phyloP scores from a whole-genome alignment of 2,329 filamentous ascomycete species.

The Colletotrichum noveboracense region DNA sequence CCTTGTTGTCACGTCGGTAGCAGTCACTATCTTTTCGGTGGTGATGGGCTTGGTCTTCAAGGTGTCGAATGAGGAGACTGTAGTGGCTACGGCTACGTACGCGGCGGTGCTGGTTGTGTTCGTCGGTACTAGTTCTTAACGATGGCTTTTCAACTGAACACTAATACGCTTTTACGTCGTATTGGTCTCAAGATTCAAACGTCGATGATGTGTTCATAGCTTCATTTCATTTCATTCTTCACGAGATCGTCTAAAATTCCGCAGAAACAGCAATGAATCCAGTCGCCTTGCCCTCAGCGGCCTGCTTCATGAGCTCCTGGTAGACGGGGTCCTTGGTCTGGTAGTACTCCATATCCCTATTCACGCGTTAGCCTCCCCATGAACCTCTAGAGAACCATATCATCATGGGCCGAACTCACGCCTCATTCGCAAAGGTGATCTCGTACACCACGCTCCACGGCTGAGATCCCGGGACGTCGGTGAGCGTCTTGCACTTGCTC shows the following conservation, averaged over 20 bases:
- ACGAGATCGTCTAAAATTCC: not conserved
- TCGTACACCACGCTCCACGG: constrained; percentile 13
- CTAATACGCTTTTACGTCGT: rapidly evolving
- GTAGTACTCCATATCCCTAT: constrained; percentile 18
- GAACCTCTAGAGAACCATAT: not conserved
- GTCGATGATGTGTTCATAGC: not conserved
- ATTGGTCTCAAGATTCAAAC: not conserved
- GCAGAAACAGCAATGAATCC: constrained; percentile 8
- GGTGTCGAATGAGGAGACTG: not conserved
- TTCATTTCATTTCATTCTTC: not conserved
- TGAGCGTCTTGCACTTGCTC: constrained; percentile 16
- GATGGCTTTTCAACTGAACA: not conserved
- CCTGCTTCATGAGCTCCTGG: constrained; percentile 16
- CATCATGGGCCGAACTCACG: not conserved
- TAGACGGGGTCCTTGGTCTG: constrained; percentile 16
- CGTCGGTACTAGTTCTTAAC: not conserved
- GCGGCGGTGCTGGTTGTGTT: not conserved
- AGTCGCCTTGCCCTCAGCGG: constrained; percentile 14
- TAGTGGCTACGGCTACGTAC: not conserved
- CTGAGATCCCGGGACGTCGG: constrained; percentile 11
- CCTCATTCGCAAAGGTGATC: constrained; percentile 11
- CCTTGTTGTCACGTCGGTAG: not conserved
- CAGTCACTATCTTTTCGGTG: not conserved
- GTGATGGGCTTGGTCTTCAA: not conserved
- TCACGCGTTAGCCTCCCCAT: not conserved